Percentiles rank a stretch among this genome's conserved stretches.
phyloP scores from a whole-genome alignment of 768 basidiomycete species.

The Lyophyllum semitale region DNA sequence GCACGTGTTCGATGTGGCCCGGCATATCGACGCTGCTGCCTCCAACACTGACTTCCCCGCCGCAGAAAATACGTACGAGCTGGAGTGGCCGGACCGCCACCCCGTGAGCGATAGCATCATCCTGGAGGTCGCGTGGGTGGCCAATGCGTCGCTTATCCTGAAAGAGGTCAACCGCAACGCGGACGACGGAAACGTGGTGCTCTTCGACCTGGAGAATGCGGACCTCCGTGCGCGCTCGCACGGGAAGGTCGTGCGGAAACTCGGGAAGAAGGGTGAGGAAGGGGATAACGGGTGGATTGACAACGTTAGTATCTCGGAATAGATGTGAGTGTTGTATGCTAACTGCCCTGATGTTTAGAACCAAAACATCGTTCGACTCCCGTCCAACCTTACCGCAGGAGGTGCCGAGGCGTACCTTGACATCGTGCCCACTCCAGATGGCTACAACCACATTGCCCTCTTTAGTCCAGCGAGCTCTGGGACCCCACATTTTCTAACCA shows the following conservation, averaged over 20 bases:
- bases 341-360: conserved; percentile 38
- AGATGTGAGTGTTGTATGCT: neutral
- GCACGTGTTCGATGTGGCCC: conserved; percentile 77
- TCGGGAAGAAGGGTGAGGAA: conserved; percentile 84
- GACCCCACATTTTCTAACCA: conserved; percentile 81
- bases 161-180: conserved; percentile 90
- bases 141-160: conserved; percentile 67
- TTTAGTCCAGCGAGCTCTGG: conserved; percentile 76
- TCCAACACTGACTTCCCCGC: conserved; percentile 29
- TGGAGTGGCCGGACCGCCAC: conserved; percentile 69
- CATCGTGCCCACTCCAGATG: conserved; percentile 77
- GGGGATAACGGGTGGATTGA: conserved; percentile 97
- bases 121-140: conserved; percentile 87
- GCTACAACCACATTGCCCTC: conserved; percentile 91
- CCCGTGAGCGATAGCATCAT: conserved; percentile 68
- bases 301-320: conserved; percentile 69
- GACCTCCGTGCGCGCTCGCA: conserved; percentile 27
- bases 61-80: conserved; percentile 49
- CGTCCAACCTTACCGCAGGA: conserved; percentile 39
- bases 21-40: conserved; percentile 42
- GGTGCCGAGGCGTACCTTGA: conserved; percentile 81
- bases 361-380: conserved; percentile 65
- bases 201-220: conserved; percentile 59
- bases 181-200: conserved; percentile 74
- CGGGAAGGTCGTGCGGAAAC: conserved; percentile 67